Percentiles rank a stretch among this genome's conserved stretches.
Conservation (phyloP, 1,139 yeast genomes). For the Zygosaccharomyces pseudobailii region DNA sequence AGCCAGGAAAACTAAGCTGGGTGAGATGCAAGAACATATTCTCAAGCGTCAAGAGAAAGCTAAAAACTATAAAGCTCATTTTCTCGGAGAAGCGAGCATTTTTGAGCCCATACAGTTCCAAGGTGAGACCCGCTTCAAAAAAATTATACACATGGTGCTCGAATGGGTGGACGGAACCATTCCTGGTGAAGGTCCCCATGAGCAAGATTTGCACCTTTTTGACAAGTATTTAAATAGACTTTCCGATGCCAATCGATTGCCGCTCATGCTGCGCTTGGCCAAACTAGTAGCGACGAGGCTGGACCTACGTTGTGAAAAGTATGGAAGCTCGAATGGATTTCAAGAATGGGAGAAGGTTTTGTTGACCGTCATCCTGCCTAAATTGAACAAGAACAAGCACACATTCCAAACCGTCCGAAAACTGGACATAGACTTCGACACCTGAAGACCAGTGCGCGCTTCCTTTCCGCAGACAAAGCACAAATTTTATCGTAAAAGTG, state of each 20-base stretch:
- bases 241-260: conserved; percentile 21
- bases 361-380: conserved; percentile 22
- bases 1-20: conserved; percentile 30
- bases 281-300: conserved; percentile 21
- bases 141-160: conserved; percentile 38
- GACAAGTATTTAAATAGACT: conserved; percentile 28
- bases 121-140: conserved; percentile 33
- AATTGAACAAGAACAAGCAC: conserved; percentile 24
- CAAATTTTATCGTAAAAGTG: background rate
- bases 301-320: conserved; percentile 14
- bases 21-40: conserved; percentile 20
- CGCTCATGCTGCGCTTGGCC: conserved; percentile 22
- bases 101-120: conserved; percentile 39
- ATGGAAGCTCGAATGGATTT: conserved; percentile 16
- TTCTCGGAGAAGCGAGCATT: conserved; percentile 25
- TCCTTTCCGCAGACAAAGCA: too few relatives aligned
- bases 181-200: conserved; percentile 51
- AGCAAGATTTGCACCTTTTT: conserved; percentile 48
- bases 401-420: conserved; percentile 23
- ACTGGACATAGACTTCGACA: conserved; percentile 23
- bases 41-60: conserved; percentile 34
- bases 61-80: conserved; percentile 14
- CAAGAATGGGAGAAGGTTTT: conserved; percentile 32
- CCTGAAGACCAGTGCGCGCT: too few relatives aligned
- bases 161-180: conserved; percentile 48